Evolutionary conservation across 2,329 filamentous ascomycete species (phyloP), one percentile per base, ranked within the genome.

Genomic region (Cladosporium sp.): DNA sequence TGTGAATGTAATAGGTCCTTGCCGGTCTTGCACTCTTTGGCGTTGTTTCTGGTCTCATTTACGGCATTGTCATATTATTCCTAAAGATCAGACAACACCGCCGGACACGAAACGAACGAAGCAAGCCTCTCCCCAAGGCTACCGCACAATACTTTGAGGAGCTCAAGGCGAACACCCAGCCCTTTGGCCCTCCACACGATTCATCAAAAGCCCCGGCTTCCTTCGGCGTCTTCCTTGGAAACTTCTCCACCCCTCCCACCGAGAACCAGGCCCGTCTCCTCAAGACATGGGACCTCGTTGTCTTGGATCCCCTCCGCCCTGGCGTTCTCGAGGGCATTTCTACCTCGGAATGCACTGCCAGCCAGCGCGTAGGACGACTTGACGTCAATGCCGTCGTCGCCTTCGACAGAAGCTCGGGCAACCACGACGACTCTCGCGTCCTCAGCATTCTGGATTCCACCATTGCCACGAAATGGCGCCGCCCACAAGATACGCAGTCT

Each of bases 401-500:
- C 18, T 42, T 44, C 18, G 49, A 54, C 28, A 31, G 41, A 18
- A 42, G 42, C 46, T 54, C 54, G 28, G 37, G 49, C 35, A 46
- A 40, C 16, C 38, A 44, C 16, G 38, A 51, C 19, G 43, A 46
- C 32, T 31, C 43, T 8, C 22, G 46, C 31, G 46, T 51, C 8
- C 46, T 61, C 6, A 50, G 40, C 14, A 54, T 44, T 10, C 28
- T 62, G 7, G 46, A 51, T 14, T 43, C 54, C 4, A 49, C 52
- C 18, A 44, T 61, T 16, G 52, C 44, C 13, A 54, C 53, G 14
- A 50, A 52, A 3, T 56, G 68, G 44, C 54, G 56, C 11, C 60
- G 58, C 3, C 56, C 67, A 8, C 63, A 68, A 43, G 65, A 61
- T 33, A 53, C 70, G 13, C 65, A 67, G 18, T 63, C 63, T 13